Percentiles rank a stretch among this genome's conserved stretches.
phyloP scores from a whole-genome alignment of 2,329 filamentous ascomycete species.

The Alternaria rosae region DNA sequence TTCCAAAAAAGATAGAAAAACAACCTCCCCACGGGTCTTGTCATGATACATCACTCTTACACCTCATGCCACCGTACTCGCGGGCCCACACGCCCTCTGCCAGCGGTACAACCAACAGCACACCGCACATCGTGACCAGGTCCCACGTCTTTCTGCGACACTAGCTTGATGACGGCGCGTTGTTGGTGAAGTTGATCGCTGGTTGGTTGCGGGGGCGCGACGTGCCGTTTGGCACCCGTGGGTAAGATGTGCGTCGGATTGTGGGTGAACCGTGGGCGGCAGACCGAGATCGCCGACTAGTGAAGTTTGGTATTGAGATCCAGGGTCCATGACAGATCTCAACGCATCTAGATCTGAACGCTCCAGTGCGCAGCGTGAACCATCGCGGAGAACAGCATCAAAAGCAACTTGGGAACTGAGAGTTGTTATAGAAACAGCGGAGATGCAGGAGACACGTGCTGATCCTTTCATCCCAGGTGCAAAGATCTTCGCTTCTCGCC shows the following conservation, averaged over 20 bases:
- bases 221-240: constrained; percentile 6
- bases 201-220: constrained; percentile 2
- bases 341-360: constrained; percentile 1
- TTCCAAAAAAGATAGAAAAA: constrained; percentile 1
- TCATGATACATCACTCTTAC: constrained; percentile 1
- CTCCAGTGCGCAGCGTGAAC: neutral
- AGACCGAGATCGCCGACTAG: constrained; percentile 1
- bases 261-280: constrained; percentile 1
- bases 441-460: neutral
- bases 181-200: neutral
- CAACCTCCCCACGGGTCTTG: neutral
- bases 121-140: constrained; percentile 3
- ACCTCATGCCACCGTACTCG: neutral
- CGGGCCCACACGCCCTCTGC: neutral
- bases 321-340: constrained; percentile 4
- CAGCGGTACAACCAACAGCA: constrained; percentile 5
- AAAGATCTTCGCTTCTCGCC: neutral
- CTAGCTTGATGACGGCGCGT: neutral
- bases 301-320: neutral
- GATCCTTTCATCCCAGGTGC: neutral
- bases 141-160: neutral
- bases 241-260: constrained; percentile 1
- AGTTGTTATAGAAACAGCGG: neutral
- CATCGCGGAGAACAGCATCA: neutral
- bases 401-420: neutral